Percentiles rank a stretch among this genome's conserved stretches.
phyloP scores from a whole-genome alignment of 257 asterid genomes.

The Solanum okadae region DNA sequence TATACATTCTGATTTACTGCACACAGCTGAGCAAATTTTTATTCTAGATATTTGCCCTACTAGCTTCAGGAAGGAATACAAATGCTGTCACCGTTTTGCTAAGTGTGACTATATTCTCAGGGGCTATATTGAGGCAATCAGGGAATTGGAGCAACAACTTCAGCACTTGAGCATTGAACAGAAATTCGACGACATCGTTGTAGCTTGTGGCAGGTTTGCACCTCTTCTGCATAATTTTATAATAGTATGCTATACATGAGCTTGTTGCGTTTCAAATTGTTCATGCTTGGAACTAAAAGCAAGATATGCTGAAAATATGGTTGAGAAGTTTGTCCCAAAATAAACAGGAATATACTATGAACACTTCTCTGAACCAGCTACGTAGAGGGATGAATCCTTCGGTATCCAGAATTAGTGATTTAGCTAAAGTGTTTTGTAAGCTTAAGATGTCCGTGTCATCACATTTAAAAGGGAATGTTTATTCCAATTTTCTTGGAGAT shows the following conservation, averaged over 20 bases:
- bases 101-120: constrained; percentile 25
- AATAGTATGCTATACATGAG: background rate
- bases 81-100: background rate
- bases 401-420: too few species aligned
- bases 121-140: constrained; percentile 90
- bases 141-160: constrained; percentile 76
- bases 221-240: background rate
- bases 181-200: constrained; percentile 67
- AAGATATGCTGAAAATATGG: background rate
- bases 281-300: background rate
- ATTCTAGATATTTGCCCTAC: background rate
- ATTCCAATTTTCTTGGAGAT: background rate
- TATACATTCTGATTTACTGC: background rate
- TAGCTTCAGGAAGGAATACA: background rate
- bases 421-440: background rate
- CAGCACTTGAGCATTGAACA: constrained; percentile 16
- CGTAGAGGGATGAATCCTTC: too few species aligned
- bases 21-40: background rate
- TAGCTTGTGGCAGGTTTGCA: constrained; percentile 84
- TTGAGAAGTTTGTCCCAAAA: background rate
- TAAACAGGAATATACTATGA: background rate
- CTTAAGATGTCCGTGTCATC: background rate
- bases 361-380: too few species aligned
- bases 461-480: background rate
- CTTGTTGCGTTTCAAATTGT: background rate